phyloP scores from a whole-genome alignment of 169 alveolate species.

The Eimeria tenella region DNA sequence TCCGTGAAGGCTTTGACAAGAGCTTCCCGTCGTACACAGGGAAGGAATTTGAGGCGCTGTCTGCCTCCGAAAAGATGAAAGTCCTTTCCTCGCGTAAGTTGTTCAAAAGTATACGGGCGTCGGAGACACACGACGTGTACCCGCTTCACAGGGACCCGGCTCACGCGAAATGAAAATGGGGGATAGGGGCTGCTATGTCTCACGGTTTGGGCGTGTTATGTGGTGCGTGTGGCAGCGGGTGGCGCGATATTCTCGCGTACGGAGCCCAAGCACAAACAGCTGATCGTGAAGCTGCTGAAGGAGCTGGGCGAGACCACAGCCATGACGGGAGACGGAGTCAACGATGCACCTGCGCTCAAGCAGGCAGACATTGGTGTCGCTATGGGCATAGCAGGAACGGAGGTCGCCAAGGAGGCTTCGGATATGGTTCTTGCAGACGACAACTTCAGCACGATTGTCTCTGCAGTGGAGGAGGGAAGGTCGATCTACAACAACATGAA shows the following conservation, averaged over 20 bases:
- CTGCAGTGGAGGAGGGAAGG: constrained; percentile 99
- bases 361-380: constrained; percentile 99
- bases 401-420: constrained; percentile 99
- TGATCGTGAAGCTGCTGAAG: constrained; percentile 95
- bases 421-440: constrained; percentile 99
- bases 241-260: constrained; percentile 98
- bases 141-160: too few species aligned
- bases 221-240: constrained; percentile 17
- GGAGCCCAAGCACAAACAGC: constrained; percentile 99
- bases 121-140: neutral
- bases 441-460: constrained; percentile 98
- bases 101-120: neutral
- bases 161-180: too few species aligned
- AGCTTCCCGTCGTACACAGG: constrained; percentile 93
- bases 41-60: constrained; percentile 94
- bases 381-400: constrained; percentile 99
- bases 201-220: neutral
- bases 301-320: constrained; percentile 97
- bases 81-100: constrained; percentile 79
- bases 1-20: constrained; percentile 82
- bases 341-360: constrained; percentile 99
- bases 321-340: constrained; percentile 99
- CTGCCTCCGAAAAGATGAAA: constrained; percentile 86
- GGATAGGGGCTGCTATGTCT: too few species aligned
- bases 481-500: constrained; percentile 99